Evolutionary conservation across 2,329 filamentous ascomycete species (phyloP).

Genomic region (Ophiosphaerella narmari): DNA sequence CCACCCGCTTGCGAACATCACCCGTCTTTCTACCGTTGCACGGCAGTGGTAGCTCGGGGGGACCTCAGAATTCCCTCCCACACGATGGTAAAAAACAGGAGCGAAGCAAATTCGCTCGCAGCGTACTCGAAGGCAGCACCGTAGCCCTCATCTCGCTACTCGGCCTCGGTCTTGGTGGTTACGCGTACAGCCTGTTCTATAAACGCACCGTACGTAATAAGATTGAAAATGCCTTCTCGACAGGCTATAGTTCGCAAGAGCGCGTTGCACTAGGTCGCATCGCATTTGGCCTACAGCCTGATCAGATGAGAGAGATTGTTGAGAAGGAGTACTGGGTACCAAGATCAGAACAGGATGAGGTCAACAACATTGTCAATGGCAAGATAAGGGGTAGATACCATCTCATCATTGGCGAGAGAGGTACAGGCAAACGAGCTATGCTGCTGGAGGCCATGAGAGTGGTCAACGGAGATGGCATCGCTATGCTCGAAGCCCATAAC

Average conservation of each 20-base stretch:
- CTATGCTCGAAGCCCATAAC: conserved; percentile 95
- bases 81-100: conserved; percentile 17
- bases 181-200: conserved; percentile 41
- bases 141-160: conserved; percentile 42
- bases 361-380: conserved; percentile 83
- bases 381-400: conserved; percentile 79
- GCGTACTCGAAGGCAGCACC: conserved; percentile 42
- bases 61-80: neutral
- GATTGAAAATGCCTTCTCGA: conserved; percentile 42
- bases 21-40: conserved; percentile 12
- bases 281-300: conserved; percentile 33
- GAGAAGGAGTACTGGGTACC: conserved; percentile 74
- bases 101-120: conserved; percentile 35
- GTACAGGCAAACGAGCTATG: conserved; percentile 95
- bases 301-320: conserved; percentile 34
- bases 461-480: conserved; percentile 81
- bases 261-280: conserved; percentile 36
- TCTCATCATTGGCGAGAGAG: conserved; percentile 90
- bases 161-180: conserved; percentile 40
- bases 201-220: conserved; percentile 36
- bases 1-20: conserved; percentile 16
- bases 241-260: conserved; percentile 42
- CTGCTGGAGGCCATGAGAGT: conserved; percentile 91
- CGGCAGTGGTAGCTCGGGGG: neutral
- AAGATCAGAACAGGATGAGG: conserved; percentile 75